Evolutionary conservation across 176 grass and related monocot species (phyloP).

Genomic region (Thalia dealbata): DNA sequence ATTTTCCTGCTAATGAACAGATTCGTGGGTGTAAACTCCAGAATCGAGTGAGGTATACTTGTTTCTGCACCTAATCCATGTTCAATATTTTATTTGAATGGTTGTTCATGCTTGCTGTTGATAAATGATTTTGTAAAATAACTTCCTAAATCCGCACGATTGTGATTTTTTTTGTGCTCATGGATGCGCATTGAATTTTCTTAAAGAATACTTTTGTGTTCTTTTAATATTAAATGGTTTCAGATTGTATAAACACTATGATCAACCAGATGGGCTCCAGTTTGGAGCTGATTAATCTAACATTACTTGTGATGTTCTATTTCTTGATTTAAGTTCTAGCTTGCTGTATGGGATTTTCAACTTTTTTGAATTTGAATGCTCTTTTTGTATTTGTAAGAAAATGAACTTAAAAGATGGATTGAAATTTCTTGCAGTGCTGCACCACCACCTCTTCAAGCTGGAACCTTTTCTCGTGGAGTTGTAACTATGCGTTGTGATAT

Average conservation of each 20-base stretch:
- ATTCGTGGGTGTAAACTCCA: conserved; percentile 97
- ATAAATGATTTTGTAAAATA: neutral
- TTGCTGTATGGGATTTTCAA: neutral
- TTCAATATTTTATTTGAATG: neutral
- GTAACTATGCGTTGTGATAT: conserved; percentile 97
- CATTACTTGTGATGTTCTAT: too few relatives aligned
- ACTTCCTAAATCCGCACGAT: neutral
- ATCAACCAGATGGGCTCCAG: too few relatives aligned
- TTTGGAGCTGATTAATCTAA: too few relatives aligned
- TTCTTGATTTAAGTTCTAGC: too few relatives aligned
- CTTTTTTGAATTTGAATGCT: neutral
- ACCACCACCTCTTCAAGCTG: conserved; percentile 80
- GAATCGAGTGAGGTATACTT: conserved; percentile 75
- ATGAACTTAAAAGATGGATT: conserved; percentile 22
- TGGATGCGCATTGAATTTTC: neutral
- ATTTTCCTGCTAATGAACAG: conserved; percentile 37
- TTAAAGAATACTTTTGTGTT: too few relatives aligned
- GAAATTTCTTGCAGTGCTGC: conserved; percentile 54
- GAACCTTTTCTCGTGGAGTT: conserved; percentile 77
- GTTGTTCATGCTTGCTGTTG: neutral
- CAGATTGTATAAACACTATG: neutral
- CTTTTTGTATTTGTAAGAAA: conserved; percentile 21
- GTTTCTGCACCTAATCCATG: neutral
- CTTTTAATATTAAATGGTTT: neutral
- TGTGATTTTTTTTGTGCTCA: neutral